These are phyloP conservation scores for Zymoseptoria passerinii DNA, from an alignment of 2,329 filamentous ascomycete genomes.

Conservation along the genomic window DNA sequence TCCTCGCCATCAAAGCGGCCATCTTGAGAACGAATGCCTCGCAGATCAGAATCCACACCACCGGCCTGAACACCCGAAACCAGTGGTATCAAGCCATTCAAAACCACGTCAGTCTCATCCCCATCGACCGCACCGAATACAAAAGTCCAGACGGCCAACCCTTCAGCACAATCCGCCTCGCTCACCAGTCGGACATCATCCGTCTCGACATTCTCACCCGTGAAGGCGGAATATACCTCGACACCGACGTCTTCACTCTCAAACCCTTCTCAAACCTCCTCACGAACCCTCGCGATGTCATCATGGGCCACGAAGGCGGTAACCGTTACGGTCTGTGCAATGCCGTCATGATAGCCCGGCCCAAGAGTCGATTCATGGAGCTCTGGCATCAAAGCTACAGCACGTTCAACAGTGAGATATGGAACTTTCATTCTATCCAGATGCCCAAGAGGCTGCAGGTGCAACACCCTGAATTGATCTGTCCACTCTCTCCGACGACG, in stretches of 20 bases:
- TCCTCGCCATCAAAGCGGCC: constrained; percentile 11
- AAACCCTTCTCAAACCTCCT: constrained; percentile 9
- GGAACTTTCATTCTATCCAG: constrained; percentile 11
- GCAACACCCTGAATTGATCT: constrained; percentile 5
- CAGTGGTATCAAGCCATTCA: constrained; percentile 5
- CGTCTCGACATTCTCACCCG: constrained; percentile 7
- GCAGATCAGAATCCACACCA: constrained; percentile 9
- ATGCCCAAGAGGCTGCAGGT: constrained; percentile 6
- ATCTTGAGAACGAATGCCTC: constrained; percentile 7
- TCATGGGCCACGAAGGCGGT: constrained; percentile 16
- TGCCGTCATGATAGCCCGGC: constrained; percentile 11
- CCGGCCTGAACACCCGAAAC: background rate
- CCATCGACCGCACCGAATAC: background rate
- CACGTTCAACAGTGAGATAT: constrained; percentile 5
- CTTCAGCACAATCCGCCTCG: constrained; percentile 1
- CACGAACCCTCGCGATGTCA: constrained; percentile 3
- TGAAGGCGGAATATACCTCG: constrained; percentile 14
- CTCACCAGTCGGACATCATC: constrained; percentile 11
- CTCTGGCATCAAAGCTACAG: constrained; percentile 9
- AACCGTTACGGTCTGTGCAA: constrained; percentile 12
- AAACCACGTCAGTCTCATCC: constrained; percentile 1
- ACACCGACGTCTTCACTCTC: constrained; percentile 12
- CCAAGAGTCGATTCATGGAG: constrained; percentile 8
- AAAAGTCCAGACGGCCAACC: background rate
- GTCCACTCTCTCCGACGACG: constrained; percentile 9